phyloP scores from a whole-genome alignment of 495 filamentous ascomycete genomes.

The Annulohypoxylon moriforme region DNA sequence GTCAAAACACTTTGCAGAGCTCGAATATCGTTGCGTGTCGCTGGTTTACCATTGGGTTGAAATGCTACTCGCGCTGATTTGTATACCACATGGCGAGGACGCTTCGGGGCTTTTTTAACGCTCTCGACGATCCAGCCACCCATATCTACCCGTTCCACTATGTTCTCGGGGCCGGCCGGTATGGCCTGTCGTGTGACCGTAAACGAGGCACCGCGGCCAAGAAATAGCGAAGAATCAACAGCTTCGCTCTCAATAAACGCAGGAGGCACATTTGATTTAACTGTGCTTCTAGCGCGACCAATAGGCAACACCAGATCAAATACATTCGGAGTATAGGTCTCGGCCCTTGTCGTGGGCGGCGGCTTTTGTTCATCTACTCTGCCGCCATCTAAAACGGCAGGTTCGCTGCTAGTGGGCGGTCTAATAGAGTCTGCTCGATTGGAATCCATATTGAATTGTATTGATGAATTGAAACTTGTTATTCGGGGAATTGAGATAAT shows the following conservation, averaged over 20 bases:
- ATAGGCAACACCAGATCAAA: not conserved
- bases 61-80: conserved; percentile 1
- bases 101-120: not conserved
- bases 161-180: not conserved
- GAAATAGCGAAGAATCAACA: not conserved
- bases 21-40: not conserved
- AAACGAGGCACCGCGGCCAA: not conserved
- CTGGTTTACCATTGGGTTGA: not conserved
- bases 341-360: not conserved
- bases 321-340: not conserved
- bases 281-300: not conserved
- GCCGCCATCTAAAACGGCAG: not conserved
- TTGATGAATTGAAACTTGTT: not conserved
- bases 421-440: not conserved
- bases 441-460: not conserved
- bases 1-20: conserved; percentile 4
- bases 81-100: not conserved
- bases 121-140: not conserved
- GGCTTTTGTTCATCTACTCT: not conserved
- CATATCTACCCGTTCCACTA: not conserved
- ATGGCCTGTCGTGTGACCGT: not conserved
- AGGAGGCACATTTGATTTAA: not conserved
- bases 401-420: not conserved
- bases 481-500: not conserved
- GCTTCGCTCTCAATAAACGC: not conserved